A percentile compares a stretch with the other conserved stretches of the same genome.
Evolutionary conservation across 306 rosid species (phyloP).

Genomic region (Neltuma alba): DNA sequence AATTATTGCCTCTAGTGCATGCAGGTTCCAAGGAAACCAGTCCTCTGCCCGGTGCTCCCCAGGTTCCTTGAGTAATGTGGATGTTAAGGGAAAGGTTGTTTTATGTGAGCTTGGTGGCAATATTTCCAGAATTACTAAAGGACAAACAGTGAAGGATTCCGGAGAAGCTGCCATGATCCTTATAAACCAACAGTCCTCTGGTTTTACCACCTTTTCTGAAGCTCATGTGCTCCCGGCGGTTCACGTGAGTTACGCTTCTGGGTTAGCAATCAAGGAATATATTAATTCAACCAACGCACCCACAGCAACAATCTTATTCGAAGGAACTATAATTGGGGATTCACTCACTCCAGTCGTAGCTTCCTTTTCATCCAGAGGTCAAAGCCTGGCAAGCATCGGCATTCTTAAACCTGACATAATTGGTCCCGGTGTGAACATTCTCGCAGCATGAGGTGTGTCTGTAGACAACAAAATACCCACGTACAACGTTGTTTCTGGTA

Average conservation of each 20-base stretch:
- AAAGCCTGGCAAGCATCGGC: conserved; percentile 48
- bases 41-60: conserved; percentile 28
- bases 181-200: background rate
- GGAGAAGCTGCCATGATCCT: conserved; percentile 63
- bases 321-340: conserved; percentile 58
- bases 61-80: conserved; percentile 32
- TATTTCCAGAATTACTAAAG: background rate
- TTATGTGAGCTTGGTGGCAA: conserved; percentile 49
- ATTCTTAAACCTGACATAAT: conserved; percentile 64
- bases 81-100: conserved; percentile 56
- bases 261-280: conserved; percentile 45
- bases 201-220: conserved; percentile 35
- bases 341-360: conserved; percentile 43
- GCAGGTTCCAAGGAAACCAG: conserved; percentile 35
- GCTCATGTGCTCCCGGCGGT: conserved; percentile 52
- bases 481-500: conserved; percentile 43
- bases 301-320: conserved; percentile 42
- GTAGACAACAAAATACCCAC: conserved; percentile 47
- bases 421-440: conserved; percentile 59
- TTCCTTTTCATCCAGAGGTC: conserved; percentile 67
- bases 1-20: conserved; percentile 50
- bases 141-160: conserved; percentile 40
- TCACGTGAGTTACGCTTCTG: conserved; percentile 42
- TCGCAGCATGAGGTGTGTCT: conserved; percentile 58
- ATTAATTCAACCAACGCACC: conserved; percentile 45